Evolutionary conservation across 208 protist genomes (phyloP), one percentile per base, ranked within the genome.

Genomic region (Leishmania tarentolae): DNA sequence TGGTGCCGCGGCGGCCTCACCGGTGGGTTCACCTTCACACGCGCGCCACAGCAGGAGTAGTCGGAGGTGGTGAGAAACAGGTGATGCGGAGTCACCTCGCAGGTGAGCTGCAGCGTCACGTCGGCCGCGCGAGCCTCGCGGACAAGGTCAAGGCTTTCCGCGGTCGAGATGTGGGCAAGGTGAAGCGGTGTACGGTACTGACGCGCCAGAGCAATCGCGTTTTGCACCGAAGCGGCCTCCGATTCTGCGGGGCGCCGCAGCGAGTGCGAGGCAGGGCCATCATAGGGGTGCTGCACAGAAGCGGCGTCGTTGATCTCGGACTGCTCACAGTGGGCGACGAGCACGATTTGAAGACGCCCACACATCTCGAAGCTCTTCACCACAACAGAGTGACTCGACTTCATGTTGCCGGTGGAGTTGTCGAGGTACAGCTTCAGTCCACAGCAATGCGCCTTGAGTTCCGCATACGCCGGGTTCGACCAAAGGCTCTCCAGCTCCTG

Each of bases 21-120:
- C 59, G 89, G 91, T 73, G 89, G 98, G 90, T 94, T 98, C 78
- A 90, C 98, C 90, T 95, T 98, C 52, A 97, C 89, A 6, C 90
- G 88, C 8, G 87, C 82, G 4, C 94, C 94, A 57, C 91, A 92
- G 79, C 84, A 88, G 68, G 76, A 66, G 89, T 97, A 97, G 82
- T 97, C 93, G 53, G 71, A 79, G 21, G 90, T 92, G 57, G 89
- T 92, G 47, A 99, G 82, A 75, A 97, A 98, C 24, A 99, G 86
- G 86, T 98, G 96, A 86, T 99, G 97, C 73, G 95, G 95, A 11
- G 88, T 86, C 6, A 98, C 96, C 78, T 98, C 95, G 78, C 92
- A 97, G 3, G 95, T 98, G 11, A 99, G 90, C 37, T 69, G 81
- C 59, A 98, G 84, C 24, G 85, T 86, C 9, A 89, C 91, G 78